Conservation (phyloP, 345 rosid genomes). For the Conringia planisiliqua region DNA sequence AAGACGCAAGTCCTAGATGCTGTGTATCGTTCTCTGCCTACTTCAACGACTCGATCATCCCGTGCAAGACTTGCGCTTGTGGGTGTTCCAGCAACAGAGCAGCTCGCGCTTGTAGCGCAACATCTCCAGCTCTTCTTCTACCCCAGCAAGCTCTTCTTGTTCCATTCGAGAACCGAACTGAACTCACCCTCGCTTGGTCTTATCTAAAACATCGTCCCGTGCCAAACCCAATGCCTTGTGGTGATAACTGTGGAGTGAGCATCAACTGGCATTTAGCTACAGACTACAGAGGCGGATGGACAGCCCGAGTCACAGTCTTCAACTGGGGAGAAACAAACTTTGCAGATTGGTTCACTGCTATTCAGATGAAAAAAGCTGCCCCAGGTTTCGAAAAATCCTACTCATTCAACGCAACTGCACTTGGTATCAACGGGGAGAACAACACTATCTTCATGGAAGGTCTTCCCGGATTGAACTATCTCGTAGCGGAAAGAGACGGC, state of each 20-base stretch:
- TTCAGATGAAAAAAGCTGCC: constrained; percentile 62
- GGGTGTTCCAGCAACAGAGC: constrained; percentile 60
- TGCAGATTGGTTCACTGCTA: constrained; percentile 82
- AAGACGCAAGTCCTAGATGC: constrained; percentile 65
- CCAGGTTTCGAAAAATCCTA: constrained; percentile 77
- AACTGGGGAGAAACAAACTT: constrained; percentile 83
- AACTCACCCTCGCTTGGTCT: constrained; percentile 68
- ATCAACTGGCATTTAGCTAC: constrained; percentile 89
- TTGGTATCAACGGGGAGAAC: constrained; percentile 42
- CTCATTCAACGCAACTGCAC: constrained; percentile 56
- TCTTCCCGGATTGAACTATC: constrained; percentile 62
- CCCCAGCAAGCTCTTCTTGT: constrained; percentile 70
- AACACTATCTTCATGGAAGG: constrained; percentile 77
- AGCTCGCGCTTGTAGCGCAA: constrained; percentile 60
- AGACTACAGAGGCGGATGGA: constrained; percentile 82
- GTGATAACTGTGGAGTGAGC: constrained; percentile 92
- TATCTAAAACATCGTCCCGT: constrained; percentile 44
- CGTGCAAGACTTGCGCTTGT: constrained; percentile 85
- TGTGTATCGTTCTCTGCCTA: constrained; percentile 92
- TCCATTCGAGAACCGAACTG: constrained; percentile 80
- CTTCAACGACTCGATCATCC: constrained; percentile 83
- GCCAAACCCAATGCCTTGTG: constrained; percentile 88
- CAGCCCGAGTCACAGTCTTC: constrained; percentile 78
- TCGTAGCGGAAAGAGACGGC: constrained; percentile 65
- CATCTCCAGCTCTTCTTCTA: constrained; percentile 66